Percentiles rank a stretch among this genome's conserved stretches.
Evolutionary conservation across 768 basidiomycete species (phyloP).

Genomic region (Tulasnella calospora): DNA sequence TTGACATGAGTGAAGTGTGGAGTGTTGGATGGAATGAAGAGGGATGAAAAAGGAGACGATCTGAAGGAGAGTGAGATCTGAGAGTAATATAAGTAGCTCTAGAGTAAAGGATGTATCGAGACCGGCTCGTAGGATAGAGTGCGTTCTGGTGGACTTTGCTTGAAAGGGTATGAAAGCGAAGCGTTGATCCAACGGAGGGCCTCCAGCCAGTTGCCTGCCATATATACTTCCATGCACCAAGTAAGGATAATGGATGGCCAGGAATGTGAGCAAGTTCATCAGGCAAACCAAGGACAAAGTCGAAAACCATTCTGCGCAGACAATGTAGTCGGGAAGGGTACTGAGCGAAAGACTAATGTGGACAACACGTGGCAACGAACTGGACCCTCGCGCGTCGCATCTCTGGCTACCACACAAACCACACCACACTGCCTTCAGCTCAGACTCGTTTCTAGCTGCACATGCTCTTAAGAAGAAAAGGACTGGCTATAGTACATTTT

Average conservation of each 20-base stretch:
- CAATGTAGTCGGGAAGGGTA: background rate
- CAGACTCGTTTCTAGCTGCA: background rate
- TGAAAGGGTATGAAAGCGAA: background rate
- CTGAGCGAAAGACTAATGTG: conserved; percentile 4
- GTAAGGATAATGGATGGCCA: background rate
- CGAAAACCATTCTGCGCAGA: background rate
- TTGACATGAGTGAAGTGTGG: background rate
- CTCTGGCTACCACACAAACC: background rate
- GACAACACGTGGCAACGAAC: background rate
- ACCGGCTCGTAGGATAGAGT: background rate
- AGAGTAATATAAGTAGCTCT: conserved; percentile 3
- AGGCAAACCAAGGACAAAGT: background rate
- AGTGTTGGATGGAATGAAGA: background rate
- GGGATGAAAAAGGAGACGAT: background rate
- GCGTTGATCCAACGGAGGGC: background rate
- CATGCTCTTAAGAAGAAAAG: background rate
- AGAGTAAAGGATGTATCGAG: background rate
- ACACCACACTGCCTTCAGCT: background rate
- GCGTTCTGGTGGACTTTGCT: background rate
- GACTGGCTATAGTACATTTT: background rate
- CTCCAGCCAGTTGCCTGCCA: background rate
- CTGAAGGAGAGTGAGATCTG: background rate
- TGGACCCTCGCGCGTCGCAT: background rate
- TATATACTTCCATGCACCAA: background rate
- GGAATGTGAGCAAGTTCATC: background rate